Base-by-base conservation (phyloP, 306 rosid species). In the Psophocarpus tetragonolobus region DNA sequence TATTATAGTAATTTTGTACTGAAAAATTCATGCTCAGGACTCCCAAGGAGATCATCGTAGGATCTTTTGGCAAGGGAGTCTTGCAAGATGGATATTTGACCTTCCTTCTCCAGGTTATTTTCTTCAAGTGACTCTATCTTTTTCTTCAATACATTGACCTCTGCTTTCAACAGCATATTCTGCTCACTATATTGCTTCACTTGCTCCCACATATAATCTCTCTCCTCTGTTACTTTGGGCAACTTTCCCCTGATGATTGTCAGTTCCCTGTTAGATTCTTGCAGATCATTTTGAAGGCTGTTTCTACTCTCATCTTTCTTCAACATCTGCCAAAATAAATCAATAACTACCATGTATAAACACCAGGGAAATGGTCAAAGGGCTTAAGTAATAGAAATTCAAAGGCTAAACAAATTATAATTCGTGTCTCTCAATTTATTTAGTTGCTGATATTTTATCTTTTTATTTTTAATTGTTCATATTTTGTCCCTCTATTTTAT, bases 21-120 rank as follows among this genome's bases (percentile, higher is more conserved):
- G 68, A 82, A 85, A 72, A 90, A 93, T 24, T 88, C 91, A 77
- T 84, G 81, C 33, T 82, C 89, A 6, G 92, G 88, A 81, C 88
- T 86, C 14, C 88, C 88, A 2, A 92, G 89, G 76, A 92, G 89
- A 81, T 89, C 97, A 78, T 90, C 95, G 77, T 86, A 87, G 14
- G 91, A 72, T 58, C 79, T 89, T 81, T 84, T 88, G 64, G 79
- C 82, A 42, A 91, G 42, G 72, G 97, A 66, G 79, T 96, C 99
- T 84, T 88, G 90, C 39, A 96, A 87, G 45, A 96, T 92, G 78
- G 96, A 87, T 44, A 91, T 92, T 82, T 96, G 97, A 71, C 99
- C 99, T 83, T 92, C 99, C 87, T 90, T 96, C 69, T 91, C 54
- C 62, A 91, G 91, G 33, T 90, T 64, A 18, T 96, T 90, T 78